Evolutionary conservation across 2,329 filamentous ascomycete genomes (phyloP).

Genomic region (Ascocoryne sarcoides): DNA sequence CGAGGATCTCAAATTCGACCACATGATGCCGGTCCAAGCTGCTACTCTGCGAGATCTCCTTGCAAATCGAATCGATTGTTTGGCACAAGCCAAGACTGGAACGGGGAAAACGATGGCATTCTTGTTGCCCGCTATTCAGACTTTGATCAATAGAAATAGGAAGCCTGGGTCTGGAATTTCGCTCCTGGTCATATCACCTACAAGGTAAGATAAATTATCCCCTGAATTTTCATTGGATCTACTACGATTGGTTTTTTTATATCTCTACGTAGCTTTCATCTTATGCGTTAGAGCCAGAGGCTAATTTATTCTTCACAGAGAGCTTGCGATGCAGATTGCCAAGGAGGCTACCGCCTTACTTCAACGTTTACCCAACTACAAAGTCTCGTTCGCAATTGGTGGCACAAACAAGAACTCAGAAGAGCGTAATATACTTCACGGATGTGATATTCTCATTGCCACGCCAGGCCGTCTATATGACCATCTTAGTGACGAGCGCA

Average conservation of each 20-base stretch:
- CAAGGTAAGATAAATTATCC: no score
- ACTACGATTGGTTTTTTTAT: no score
- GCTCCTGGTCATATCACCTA: conserved; percentile 68
- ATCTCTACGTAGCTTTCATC: no score
- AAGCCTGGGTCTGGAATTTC: conserved; percentile 47
- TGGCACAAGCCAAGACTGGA: conserved; percentile 93
- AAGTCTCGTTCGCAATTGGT: conserved; percentile 75
- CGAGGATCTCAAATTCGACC: conserved; percentile 62
- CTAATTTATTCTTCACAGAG: conserved; percentile 38
- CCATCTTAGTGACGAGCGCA: conserved; percentile 51
- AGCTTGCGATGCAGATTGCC: conserved; percentile 73
- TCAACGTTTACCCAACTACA: conserved; percentile 25
- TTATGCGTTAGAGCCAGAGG: not conserved
- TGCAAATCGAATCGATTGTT: conserved; percentile 53
- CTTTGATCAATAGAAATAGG: conserved; percentile 42
- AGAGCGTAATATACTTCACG: conserved; percentile 59
- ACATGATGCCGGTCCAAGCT: conserved; percentile 88
- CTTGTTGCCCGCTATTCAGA: conserved; percentile 73
- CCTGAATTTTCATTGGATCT: no score
- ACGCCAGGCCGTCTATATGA: conserved; percentile 84
- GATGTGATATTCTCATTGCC: conserved; percentile 83
- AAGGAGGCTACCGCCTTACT: conserved; percentile 53
- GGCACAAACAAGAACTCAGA: conserved; percentile 70
- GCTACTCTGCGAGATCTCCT: conserved; percentile 75
- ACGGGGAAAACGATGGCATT: conserved; percentile 96